Evolutionary conservation across 2,329 filamentous ascomycete genomes (phyloP), one percentile per base, ranked within the genome.

Genomic region (Trichoderma atroviride): DNA sequence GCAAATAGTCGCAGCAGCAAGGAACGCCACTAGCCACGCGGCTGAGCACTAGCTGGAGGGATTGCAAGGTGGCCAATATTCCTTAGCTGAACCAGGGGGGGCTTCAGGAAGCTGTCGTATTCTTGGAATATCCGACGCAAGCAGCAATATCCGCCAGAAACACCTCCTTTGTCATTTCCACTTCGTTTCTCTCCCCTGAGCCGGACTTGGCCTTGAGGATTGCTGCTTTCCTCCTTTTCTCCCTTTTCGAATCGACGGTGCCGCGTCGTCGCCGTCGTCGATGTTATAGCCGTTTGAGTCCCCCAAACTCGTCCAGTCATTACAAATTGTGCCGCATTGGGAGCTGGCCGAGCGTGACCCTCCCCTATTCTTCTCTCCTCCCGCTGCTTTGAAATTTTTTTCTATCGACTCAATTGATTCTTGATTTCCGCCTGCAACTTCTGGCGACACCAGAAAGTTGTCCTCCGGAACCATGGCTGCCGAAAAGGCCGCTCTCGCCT

Each of bases 401-500:
- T 47, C 52, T 27, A 27, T 60, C n/a, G 22, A 43, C 60, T 69
- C 63, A 33, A 63, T 63, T 70, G 68, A 52, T 43, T 60, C 64
- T 27, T 58, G 22, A n/a, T 29, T 31, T 65, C 50, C 35, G 53
- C 67, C 62, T 40, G 37, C 59, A 43, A 50, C 27, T 65, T 37
- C 37, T 43, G 58, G 57, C 53, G 55, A 50, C 62, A 66, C 40
- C 70, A 69, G 64, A 69, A 24, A 56, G 57, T 61, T 43, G 52
- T 64, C 31, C 65, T 59, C 47, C 47, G 50, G 67, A 74, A 67
- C 67, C 76, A 89, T 89, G 87, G 85, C 86, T 75, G 81, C 83
- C 76, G 83, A 84, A 69, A 85, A 83, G 79, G 83, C 84, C 77
- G 81, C 83, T 76, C 81, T 85, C 79, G 87, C 85, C 79, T 88